Conservation (phyloP, 2,329 filamentous ascomycete genomes). For the Ambrosiella xylebori region DNA sequence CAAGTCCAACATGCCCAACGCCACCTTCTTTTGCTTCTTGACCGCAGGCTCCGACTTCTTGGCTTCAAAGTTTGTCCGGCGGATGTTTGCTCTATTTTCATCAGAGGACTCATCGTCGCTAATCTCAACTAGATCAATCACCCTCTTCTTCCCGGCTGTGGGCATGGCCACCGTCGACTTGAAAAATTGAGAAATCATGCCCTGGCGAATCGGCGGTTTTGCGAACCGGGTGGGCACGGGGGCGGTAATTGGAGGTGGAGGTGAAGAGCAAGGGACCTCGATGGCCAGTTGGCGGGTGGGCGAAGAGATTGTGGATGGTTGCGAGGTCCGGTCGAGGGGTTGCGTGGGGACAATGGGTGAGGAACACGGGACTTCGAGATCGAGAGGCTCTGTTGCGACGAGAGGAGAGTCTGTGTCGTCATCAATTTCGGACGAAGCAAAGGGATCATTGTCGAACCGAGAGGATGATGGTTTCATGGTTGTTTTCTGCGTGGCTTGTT, state of each 20-base stretch:
- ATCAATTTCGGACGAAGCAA: background rate
- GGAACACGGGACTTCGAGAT: constrained; percentile 29
- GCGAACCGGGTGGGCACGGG: background rate
- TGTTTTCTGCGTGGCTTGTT: background rate
- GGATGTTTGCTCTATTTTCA: constrained; percentile 42
- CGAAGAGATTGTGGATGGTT: constrained; percentile 24
- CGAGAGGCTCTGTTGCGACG: constrained; percentile 15
- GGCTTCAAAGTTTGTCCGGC: constrained; percentile 36
- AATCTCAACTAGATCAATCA: constrained; percentile 16
- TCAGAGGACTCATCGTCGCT: constrained; percentile 38
- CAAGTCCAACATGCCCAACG: constrained; percentile 6
- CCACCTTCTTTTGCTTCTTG: constrained; percentile 5
- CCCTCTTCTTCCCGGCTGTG: constrained; percentile 8
- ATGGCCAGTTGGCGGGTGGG: constrained; percentile 26
- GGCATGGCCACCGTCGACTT: constrained; percentile 16
- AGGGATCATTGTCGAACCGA: background rate
- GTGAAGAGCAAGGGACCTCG: constrained; percentile 83
- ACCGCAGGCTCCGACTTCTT: background rate
- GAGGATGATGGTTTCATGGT: background rate
- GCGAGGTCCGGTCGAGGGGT: constrained; percentile 19
- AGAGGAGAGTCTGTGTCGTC: constrained; percentile 17
- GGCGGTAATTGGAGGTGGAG: constrained; percentile 31
- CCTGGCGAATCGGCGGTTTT: constrained; percentile 18
- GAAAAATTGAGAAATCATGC: constrained; percentile 20
- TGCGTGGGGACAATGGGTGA: constrained; percentile 30